Evolutionary conservation across 345 rosid species (phyloP).

Genomic region (Bretschneidera sinensis): DNA sequence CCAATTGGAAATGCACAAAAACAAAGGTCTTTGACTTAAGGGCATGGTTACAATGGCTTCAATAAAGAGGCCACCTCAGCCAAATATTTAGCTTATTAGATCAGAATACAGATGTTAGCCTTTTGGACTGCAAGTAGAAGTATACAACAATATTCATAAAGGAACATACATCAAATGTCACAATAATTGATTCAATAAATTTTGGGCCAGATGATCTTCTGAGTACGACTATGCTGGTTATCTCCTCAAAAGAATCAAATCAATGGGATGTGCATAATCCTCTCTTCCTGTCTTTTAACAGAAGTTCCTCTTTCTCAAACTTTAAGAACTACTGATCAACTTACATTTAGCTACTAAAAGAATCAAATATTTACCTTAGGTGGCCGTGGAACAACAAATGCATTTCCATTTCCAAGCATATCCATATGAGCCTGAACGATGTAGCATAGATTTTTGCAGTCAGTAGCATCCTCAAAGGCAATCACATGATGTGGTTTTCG

Average conservation of each 20-base stretch:
- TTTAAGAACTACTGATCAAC: neutral
- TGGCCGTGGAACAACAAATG: conserved; percentile 75
- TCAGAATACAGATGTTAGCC: neutral
- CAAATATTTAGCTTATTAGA: conserved; percentile 1
- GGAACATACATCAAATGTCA: neutral
- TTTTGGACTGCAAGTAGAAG: no score
- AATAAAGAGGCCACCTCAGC: neutral
- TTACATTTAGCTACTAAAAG: neutral
- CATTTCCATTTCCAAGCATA: conserved; percentile 68
- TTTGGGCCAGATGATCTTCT: neutral
- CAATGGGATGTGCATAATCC: neutral
- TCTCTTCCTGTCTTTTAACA: neutral
- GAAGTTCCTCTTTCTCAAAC: conserved; percentile 2
- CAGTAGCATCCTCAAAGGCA: conserved; percentile 72
- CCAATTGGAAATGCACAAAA: conserved; percentile 1
- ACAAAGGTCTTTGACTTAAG: conserved; percentile 1
- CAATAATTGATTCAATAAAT: no score
- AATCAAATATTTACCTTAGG: conserved; percentile 56
- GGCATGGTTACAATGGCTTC: neutral
- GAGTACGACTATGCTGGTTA: neutral
- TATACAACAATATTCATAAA: no score
- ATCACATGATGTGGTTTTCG: conserved; percentile 82
- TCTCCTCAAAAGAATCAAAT: conserved; percentile 1
- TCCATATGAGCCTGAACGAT: conserved; percentile 85
- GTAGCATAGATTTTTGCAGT: conserved; percentile 70